These are phyloP conservation scores for Aureobasidium subglaciale DNA, from an alignment of 2,329 filamentous ascomycete genomes.

Conservation along the genomic window DNA sequence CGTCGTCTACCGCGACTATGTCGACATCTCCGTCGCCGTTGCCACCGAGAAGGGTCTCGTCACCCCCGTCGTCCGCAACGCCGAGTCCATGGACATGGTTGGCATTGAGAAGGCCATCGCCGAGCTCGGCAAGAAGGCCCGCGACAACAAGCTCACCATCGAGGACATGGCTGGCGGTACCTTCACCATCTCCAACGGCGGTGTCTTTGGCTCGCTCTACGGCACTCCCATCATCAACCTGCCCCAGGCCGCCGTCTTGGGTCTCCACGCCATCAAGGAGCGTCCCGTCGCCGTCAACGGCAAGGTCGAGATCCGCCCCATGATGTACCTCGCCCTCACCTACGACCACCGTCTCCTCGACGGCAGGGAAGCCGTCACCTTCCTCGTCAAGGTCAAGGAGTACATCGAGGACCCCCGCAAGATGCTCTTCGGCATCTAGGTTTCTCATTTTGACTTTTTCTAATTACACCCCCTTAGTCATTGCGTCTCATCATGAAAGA, in stretches of 20 bases:
- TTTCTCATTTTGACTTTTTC: not conserved
- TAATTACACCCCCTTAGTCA: constrained; percentile 8
- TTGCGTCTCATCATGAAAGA: constrained; percentile 8
- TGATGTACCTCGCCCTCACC: constrained; percentile 98
- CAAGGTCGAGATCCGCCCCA: constrained; percentile 90
- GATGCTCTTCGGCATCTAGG: constrained; percentile 61
- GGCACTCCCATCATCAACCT: constrained; percentile 98
- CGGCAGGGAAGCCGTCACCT: constrained; percentile 90
- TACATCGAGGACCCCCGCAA: constrained; percentile 91
- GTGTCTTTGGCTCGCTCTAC: constrained; percentile 95
- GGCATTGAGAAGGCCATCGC: constrained; percentile 87
- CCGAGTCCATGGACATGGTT: constrained; percentile 79
- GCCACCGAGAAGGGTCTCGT: constrained; percentile 96
- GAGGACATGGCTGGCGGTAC: constrained; percentile 99
- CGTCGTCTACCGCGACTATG: constrained; percentile 96
- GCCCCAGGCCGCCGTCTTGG: constrained; percentile 83
- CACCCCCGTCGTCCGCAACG: constrained; percentile 91
- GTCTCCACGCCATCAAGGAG: constrained; percentile 95
- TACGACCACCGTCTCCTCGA: constrained; percentile 96
- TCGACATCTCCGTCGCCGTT: constrained; percentile 94
- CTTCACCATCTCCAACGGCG: constrained; percentile 95
- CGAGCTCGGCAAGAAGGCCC: constrained; percentile 93
- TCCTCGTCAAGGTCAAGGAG: constrained; percentile 94
- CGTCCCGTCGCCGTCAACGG: constrained; percentile 83
- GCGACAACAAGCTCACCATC: constrained; percentile 93